Percentiles rank a stretch among this genome's conserved stretches.
These are phyloP conservation scores for Morella rubra DNA, from an alignment of 306 rosid genomes.

Conservation along the genomic window DNA sequence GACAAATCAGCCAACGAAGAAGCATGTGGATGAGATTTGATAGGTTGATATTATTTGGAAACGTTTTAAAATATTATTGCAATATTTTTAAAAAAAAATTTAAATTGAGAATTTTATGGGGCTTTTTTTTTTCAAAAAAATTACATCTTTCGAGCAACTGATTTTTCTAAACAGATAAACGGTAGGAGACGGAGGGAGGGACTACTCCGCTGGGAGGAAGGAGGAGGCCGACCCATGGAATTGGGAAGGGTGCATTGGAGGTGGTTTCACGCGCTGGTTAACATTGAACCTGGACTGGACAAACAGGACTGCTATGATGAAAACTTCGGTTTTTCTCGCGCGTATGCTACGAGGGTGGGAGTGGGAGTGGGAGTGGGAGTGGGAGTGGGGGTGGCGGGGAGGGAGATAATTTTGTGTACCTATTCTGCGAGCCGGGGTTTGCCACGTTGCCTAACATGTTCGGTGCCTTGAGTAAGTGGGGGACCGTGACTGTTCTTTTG, in stretches of 20 bases:
- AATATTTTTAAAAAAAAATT: no score
- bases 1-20: neutral
- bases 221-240: neutral
- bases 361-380: no score
- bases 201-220: neutral
- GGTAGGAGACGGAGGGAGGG: neutral
- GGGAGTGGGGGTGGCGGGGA: neutral
- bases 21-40: slow-evolving; percentile 15
- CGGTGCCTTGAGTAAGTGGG: slow-evolving; percentile 14
- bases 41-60: neutral
- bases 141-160: neutral
- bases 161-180: neutral
- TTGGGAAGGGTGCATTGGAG: neutral
- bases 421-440: neutral
- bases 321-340: neutral
- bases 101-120: neutral
- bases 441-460: slow-evolving; percentile 29
- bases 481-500: slow-evolving; percentile 15
- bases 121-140: no score
- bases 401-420: neutral
- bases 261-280: neutral
- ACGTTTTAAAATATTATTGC: neutral
- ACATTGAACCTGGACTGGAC: no score
- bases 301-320: neutral
- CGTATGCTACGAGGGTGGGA: neutral